Evolutionary conservation across 179 eudicot genomes (phyloP), one percentile per base, ranked within the genome.

Genomic region (Amaranthus tricolor): DNA sequence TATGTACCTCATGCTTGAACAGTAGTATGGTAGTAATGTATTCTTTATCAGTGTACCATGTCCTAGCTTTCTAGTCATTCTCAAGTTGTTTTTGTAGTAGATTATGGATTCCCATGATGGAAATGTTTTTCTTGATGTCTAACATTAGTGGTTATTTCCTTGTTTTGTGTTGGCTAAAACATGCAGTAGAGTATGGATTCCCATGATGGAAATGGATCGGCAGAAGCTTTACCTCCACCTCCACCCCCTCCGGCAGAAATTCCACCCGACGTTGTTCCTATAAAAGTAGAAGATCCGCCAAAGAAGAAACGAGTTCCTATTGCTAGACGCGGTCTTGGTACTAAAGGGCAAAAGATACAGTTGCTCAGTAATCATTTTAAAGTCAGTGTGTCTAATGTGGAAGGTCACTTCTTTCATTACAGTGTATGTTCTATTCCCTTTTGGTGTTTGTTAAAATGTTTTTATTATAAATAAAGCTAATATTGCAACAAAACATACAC

Each of bases 201-300:
- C 1, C 78, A 69, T 24, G 81, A 77, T 31, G 87, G 79, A 45
- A 66, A 88, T 84, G 96, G 91, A 58, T 82, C 83, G 51, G 70
- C 77, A 4, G 90, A 84, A 49, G 84, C 85, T 82, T 81, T 93
- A 74, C 98, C 98, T 1, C 94, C 96, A 8, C 99, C 99, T 0
- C 99, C 99, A 0, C 98, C 94, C 4, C 99, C 99, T 0, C 99
- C 99, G 13, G 85, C 93, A 4, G 91, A 85, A 71, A 83, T 95
- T 58, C 96, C 99, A 2, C 83, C 86, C 5, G 82, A 95, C 76
- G 89, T 88, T 45, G 90, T 87, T 17, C 96, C 97, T 0, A 51
- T 88, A 0, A 84, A 82, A 74, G 88, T 76, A 6, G 91, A 86
- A 4, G 91, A 83, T 21, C 82, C 83, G 2, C 86, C 75, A 0